These are phyloP conservation scores for Aegilops speltoides DNA, from an alignment of 176 grass and related monocot genomes.

Conservation along the genomic window DNA sequence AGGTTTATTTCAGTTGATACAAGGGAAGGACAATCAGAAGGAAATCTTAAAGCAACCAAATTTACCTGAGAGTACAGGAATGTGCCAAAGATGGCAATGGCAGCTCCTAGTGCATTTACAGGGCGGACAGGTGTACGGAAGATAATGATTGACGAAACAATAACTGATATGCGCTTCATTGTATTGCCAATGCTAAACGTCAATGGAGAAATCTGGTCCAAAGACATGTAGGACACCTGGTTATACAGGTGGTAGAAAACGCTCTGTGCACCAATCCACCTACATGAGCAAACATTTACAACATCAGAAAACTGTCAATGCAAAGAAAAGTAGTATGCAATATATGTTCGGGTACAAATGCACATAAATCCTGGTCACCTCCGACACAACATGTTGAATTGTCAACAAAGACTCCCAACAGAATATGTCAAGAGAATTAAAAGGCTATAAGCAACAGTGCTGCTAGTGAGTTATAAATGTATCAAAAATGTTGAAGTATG, in stretches of 20 bases:
- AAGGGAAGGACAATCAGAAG: neutral
- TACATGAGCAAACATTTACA: slow-evolving; percentile 40
- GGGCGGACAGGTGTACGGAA: slow-evolving; percentile 86
- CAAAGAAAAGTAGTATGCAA: neutral
- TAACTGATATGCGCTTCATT: slow-evolving; percentile 96
- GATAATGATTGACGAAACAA: slow-evolving; percentile 92
- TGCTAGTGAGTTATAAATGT: neutral
- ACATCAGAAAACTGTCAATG: slow-evolving; percentile 4
- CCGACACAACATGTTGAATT: neutral
- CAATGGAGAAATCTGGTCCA: slow-evolving; percentile 88
- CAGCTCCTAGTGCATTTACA: slow-evolving; percentile 86
- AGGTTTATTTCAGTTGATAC: neutral
- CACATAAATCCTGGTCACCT: neutral
- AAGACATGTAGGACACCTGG: slow-evolving; percentile 95
- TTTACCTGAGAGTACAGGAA: slow-evolving; percentile 93
- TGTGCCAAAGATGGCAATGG: slow-evolving; percentile 92
- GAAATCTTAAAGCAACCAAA: slow-evolving; percentile 28
- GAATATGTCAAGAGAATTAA: neutral
- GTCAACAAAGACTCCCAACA: neutral
- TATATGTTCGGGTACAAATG: neutral
- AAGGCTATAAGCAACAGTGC: neutral
- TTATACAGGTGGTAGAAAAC: slow-evolving; percentile 97
- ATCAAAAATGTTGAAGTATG: neutral
- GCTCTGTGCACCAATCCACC: slow-evolving; percentile 92
- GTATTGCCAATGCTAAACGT: slow-evolving; percentile 93